Evolutionary conservation across 2,329 filamentous ascomycete genomes (phyloP).

Genomic region (Lachnellula hyalina): DNA sequence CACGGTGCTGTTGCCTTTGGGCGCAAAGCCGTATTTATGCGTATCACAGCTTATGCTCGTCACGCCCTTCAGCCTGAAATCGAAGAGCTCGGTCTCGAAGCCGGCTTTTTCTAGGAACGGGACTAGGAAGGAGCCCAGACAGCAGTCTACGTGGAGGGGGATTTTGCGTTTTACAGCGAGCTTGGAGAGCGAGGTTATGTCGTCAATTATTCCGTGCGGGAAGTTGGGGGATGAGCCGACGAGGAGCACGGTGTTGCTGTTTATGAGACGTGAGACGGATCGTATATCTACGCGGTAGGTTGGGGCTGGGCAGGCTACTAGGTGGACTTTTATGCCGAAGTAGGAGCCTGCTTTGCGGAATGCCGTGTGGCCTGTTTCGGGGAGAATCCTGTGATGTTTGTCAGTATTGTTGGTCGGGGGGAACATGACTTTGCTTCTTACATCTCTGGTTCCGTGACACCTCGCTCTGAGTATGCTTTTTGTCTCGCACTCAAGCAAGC

Average conservation of each 20-base stretch:
- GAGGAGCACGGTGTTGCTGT: slow-evolving; percentile 87
- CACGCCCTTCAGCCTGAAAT: slow-evolving; percentile 90
- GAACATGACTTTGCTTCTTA: slow-evolving; percentile 32
- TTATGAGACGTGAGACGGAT: slow-evolving; percentile 78
- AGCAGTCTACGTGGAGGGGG: slow-evolving; percentile 95
- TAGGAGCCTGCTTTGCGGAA: slow-evolving; percentile 94
- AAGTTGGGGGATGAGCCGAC: slow-evolving; percentile 97
- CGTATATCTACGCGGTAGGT: slow-evolving; percentile 77
- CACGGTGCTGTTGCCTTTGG: slow-evolving; percentile 92
- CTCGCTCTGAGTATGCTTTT: slow-evolving; percentile 78
- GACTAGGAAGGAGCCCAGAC: slow-evolving; percentile 89
- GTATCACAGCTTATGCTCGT: slow-evolving; percentile 96
- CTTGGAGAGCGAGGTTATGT: slow-evolving; percentile 79
- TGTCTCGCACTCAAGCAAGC: slow-evolving; percentile 86
- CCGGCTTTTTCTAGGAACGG: slow-evolving; percentile 91
- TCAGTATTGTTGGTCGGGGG: slow-evolving; percentile 12
- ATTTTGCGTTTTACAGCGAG: slow-evolving; percentile 75
- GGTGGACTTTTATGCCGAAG: slow-evolving; percentile 92
- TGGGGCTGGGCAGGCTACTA: slow-evolving; percentile 81
- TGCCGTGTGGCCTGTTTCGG: slow-evolving; percentile 89
- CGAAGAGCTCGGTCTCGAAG: slow-evolving; percentile 81
- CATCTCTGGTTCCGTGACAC: slow-evolving; percentile 93
- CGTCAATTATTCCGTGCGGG: slow-evolving; percentile 95
- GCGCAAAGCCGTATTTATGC: slow-evolving; percentile 98
- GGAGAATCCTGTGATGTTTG: slow-evolving; percentile 66